Conservation (phyloP, 2,329 filamentous ascomycete species). For the Trichothecium sympodiale region DNA sequence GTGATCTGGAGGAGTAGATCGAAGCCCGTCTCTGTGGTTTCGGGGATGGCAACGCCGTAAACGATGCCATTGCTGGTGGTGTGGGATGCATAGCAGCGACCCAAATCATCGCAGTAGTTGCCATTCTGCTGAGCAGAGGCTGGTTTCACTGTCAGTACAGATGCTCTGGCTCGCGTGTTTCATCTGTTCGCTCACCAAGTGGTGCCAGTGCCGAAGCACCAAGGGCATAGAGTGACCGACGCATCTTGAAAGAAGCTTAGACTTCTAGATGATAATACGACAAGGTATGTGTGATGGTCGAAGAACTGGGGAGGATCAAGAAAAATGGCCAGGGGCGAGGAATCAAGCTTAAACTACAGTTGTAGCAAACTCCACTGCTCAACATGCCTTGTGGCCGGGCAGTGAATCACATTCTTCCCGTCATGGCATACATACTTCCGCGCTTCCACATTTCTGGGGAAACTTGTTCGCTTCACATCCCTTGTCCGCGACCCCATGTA, state of each 20-base stretch:
- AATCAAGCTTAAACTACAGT: too few species aligned
- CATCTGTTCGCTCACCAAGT: constrained; percentile 4
- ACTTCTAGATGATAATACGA: not conserved
- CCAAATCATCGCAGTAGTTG: constrained; percentile 10
- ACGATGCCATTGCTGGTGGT: constrained; percentile 15
- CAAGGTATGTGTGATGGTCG: not conserved
- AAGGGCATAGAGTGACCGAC: constrained; percentile 2
- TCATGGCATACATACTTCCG: too few species aligned
- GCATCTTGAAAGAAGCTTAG: constrained; percentile 6
- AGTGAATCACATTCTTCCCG: too few species aligned
- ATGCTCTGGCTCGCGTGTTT: too few species aligned
- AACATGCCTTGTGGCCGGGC: too few species aligned
- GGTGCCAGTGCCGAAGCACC: constrained; percentile 5
- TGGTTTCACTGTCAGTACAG: not conserved
- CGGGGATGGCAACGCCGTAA: constrained; percentile 25
- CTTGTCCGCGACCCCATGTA: too few species aligned
- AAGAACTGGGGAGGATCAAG: too few species aligned
- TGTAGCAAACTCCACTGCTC: too few species aligned
- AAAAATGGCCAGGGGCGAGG: too few species aligned
- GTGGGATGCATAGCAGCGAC: constrained; percentile 13
- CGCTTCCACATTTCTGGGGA: too few species aligned
- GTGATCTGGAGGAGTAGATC: constrained; percentile 31
- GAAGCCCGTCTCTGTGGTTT: constrained; percentile 17
- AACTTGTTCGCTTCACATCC: too few species aligned
- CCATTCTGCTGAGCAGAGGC: constrained; percentile 1